phyloP scores from a whole-genome alignment of 1,284 basidiomycete species.

The Sanghuangporus weigelae region DNA sequence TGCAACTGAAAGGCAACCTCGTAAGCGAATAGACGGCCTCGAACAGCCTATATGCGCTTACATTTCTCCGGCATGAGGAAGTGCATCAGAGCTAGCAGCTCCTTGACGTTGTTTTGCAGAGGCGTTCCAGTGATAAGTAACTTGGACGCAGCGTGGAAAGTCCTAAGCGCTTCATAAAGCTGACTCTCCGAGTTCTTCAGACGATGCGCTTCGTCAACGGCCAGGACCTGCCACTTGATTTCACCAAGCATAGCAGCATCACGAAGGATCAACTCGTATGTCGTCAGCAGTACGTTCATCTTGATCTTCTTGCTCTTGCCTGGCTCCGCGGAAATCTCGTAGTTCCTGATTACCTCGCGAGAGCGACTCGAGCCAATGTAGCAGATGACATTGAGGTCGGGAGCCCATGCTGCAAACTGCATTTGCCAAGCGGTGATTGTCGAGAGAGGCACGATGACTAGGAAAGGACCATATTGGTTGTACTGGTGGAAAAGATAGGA shows the following conservation, averaged over 20 bases:
- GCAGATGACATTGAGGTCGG: conserved; percentile 94
- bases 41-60: conserved; percentile 33
- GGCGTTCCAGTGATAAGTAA: conserved; percentile 98
- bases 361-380: conserved; percentile 91
- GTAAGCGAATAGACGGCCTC: conserved; percentile 3
- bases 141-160: conserved; percentile 88
- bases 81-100: conserved; percentile 95
- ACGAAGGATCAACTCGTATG: conserved; percentile 94
- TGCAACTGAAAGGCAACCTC: conserved; percentile 44
- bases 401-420: conserved; percentile 94
- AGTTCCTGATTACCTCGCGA: conserved; percentile 87
- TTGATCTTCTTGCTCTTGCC: conserved; percentile 73
- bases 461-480: conserved; percentile 94
- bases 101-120: conserved; percentile 98
- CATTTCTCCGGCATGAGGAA: conserved; percentile 99
- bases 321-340: conserved; percentile 80
- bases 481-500: conserved; percentile 94
- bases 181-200: conserved; percentile 98
- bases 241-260: conserved; percentile 86
- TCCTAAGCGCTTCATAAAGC: conserved; percentile 89
- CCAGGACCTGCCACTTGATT: conserved; percentile 96
- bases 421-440: conserved; percentile 98
- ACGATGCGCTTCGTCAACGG: conserved; percentile 98
- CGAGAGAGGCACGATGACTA: conserved; percentile 96
- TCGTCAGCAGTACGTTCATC: conserved; percentile 97